phyloP scores from a whole-genome alignment of 2,329 filamentous ascomycete species.

The Colletotrichum somersetense region DNA sequence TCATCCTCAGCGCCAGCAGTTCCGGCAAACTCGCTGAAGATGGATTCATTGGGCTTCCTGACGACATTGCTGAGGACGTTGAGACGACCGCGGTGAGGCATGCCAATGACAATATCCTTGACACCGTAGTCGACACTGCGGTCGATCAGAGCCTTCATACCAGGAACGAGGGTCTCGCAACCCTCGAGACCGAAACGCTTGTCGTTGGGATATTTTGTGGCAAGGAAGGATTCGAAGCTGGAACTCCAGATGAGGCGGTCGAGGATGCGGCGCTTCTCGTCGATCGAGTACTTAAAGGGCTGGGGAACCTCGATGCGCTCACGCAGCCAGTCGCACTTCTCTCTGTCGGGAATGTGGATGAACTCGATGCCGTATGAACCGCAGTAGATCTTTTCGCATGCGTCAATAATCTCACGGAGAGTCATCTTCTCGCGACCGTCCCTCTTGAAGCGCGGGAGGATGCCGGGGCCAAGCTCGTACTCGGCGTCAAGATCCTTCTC shows the following conservation, averaged over 20 bases:
- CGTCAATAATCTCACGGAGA: slow-evolving; percentile 89
- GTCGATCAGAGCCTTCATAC: slow-evolving; percentile 99
- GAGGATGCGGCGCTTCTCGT: slow-evolving; percentile 97
- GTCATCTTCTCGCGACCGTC: slow-evolving; percentile 95
- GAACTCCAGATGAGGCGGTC: slow-evolving; percentile 99
- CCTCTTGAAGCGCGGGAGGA: slow-evolving; percentile 91
- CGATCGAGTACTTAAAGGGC: slow-evolving; percentile 96
- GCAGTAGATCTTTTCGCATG: slow-evolving; percentile 96
- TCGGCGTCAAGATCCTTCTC: slow-evolving; percentile 94
- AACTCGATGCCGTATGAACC: slow-evolving; percentile 98
- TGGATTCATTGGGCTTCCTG: slow-evolving; percentile 98
- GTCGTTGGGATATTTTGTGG: slow-evolving; percentile 99
- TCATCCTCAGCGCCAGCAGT: slow-evolving; percentile 90
- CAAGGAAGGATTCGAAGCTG: slow-evolving; percentile 94
- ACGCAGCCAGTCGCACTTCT: slow-evolving; percentile 98
- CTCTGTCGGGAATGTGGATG: slow-evolving; percentile 97
- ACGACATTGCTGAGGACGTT: slow-evolving; percentile 99
- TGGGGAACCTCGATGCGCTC: slow-evolving; percentile 93
- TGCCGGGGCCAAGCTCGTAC: slow-evolving; percentile 92
- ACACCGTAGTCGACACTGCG: slow-evolving; percentile 98
- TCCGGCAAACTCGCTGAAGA: slow-evolving; percentile 98
- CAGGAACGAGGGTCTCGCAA: slow-evolving; percentile 95
- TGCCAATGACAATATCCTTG: slow-evolving; percentile 99
- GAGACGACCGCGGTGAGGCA: slow-evolving; percentile 98
- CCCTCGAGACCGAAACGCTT: slow-evolving; percentile 99